These are phyloP conservation scores for Tylopilus sp. DNA, from an alignment of 768 basidiomycete genomes.

Conservation along the genomic window DNA sequence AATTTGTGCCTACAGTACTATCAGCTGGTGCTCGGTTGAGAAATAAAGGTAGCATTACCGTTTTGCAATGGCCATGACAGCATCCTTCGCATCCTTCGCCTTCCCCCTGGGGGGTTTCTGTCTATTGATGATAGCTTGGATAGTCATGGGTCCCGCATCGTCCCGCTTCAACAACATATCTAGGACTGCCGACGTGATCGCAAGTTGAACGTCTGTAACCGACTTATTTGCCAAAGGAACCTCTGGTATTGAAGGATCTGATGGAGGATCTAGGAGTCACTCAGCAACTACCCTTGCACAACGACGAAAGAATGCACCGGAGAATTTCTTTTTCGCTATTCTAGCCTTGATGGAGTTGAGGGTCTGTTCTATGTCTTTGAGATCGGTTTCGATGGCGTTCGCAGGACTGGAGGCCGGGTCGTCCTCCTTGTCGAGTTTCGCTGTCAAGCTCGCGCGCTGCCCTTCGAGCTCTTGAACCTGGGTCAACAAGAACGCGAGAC, in stretches of 20 bases:
- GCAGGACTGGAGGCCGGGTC: background rate
- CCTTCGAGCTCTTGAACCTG: slow-evolving; percentile 17
- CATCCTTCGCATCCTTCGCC: background rate
- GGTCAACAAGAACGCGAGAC: slow-evolving; percentile 15
- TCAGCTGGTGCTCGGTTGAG: slow-evolving; percentile 4
- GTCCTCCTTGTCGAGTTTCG: slow-evolving; percentile 1
- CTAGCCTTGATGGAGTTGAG: slow-evolving; percentile 11
- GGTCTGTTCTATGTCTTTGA: slow-evolving; percentile 15
- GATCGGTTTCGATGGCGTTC: slow-evolving; percentile 11
- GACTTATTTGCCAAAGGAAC: slow-evolving; percentile 2
- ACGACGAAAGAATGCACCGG: slow-evolving; percentile 6
- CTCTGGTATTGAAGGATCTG: background rate
- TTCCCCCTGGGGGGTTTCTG: background rate
- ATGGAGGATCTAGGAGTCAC: slow-evolving; percentile 8
- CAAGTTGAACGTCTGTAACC: background rate
- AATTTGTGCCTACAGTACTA: slow-evolving; percentile 20
- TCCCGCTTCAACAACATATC: slow-evolving; percentile 7
- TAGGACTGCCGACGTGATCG: slow-evolving; percentile 9
- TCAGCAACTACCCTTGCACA: background rate
- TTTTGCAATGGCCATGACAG: slow-evolving; percentile 10
- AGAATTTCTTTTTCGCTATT: slow-evolving; percentile 19
- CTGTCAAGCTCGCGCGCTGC: background rate
- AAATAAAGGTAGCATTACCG: slow-evolving; percentile 8
- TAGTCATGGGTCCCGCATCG: slow-evolving; percentile 17
- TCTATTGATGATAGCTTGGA: slow-evolving; percentile 8